Evolutionary conservation across 75 land plant genomes (phyloP), one percentile per base, ranked within the genome.

Genomic region (Sequoia sempervirens): DNA sequence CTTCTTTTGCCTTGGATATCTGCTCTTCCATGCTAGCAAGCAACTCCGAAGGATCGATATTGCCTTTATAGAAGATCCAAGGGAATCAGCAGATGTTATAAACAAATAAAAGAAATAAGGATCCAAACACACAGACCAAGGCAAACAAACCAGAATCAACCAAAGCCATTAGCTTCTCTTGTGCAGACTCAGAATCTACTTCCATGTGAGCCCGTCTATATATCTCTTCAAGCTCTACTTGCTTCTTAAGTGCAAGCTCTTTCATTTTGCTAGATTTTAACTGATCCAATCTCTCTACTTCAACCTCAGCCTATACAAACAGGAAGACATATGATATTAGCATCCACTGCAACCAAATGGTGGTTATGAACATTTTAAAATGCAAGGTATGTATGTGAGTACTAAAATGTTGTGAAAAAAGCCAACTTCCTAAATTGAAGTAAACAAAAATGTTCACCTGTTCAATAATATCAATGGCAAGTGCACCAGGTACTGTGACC

Each of bases 261-360:
- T 96, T 97, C 99, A 97, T 96, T 81, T 90, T 96, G 90, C 95
- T 97, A 8, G 94, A 83, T 75, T 97, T 96, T 12, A 94, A 90
- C 79, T 86, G 88, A 86, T 97, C 98, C 66, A 97, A 90, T 83
- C 98, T 92, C 82, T 96, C 95, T 53, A 97, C 98, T 87, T 97
- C 99, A 58, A 92, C 86, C 87, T 96, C 95, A 69, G 95, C 98
- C 99, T 97, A 81, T 28, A 83, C 1, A 81, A 84, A 30, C 73
- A 37, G 86, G 68, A 81, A 54, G 52, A 78, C 26, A n/a, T 5
- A 76, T 76, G 80, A 40, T 23, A 76, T 43, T 74, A 74, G 46
- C 20, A 1, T 75, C 41, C 79, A 38, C 18, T 41, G 45, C 40
- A 75, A 41, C 41, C 40, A 45, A 41, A 18, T 23, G 45, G 26